These are phyloP conservation scores for Pythium plurisporium DNA, from an alignment of 352 stramenopile genomes.

Conservation along the genomic window DNA sequence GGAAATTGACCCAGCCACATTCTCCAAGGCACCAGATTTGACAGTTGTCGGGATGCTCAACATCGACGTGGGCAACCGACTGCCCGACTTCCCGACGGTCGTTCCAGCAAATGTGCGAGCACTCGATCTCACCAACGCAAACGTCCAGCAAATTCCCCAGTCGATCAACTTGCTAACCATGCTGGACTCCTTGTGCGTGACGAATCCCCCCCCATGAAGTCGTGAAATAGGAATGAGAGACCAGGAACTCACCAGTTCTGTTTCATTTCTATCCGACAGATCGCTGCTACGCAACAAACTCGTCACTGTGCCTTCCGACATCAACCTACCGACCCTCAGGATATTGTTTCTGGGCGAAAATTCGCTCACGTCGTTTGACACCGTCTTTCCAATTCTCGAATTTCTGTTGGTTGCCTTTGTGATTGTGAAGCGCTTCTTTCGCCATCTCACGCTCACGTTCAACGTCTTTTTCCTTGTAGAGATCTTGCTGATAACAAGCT, in stretches of 20 bases:
- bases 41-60: constrained; percentile 8
- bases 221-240: too few relatives aligned
- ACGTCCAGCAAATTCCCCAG: background rate
- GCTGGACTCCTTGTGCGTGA: constrained; percentile 7
- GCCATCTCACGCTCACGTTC: background rate
- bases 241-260: background rate
- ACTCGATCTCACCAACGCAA: constrained; percentile 14
- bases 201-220: too few relatives aligned
- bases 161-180: background rate
- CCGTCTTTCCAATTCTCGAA: constrained; percentile 1
- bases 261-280: too few relatives aligned
- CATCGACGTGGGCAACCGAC: constrained; percentile 11
- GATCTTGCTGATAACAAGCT: constrained; percentile 19
- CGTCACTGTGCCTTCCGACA: background rate
- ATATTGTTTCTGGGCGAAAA: constrained; percentile 8
- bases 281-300: constrained; percentile 6
- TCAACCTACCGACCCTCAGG: background rate
- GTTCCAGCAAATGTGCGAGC: background rate
- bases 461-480: background rate
- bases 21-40: background rate
- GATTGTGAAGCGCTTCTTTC: background rate
- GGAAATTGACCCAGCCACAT: constrained; percentile 7
- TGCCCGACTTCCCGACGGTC: constrained; percentile 5
- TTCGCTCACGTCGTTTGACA: background rate
- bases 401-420: background rate